phyloP scores from a whole-genome alignment of 495 filamentous ascomycete species.

The Parathielavia hyrcaniae region DNA sequence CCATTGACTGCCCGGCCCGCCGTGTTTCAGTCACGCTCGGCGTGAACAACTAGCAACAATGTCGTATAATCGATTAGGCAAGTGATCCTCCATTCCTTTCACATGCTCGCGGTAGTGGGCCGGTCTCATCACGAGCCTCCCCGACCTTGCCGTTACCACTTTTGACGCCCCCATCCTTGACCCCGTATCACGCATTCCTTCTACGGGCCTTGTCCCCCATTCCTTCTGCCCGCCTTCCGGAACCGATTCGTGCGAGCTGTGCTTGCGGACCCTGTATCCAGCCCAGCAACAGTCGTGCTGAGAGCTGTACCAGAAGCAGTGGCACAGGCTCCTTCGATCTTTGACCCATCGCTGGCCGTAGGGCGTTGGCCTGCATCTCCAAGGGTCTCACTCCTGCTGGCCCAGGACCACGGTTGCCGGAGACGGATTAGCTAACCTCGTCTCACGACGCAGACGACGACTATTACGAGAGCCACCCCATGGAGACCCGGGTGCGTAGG shows the following conservation, averaged over 20 bases:
- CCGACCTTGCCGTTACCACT: conserved; percentile 3
- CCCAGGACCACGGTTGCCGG: background rate
- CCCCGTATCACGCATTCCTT: conserved; percentile 16
- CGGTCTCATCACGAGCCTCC: background rate
- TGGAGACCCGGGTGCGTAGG: conserved; percentile 51
- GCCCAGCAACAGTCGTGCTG: background rate
- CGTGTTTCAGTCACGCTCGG: conserved; percentile 13
- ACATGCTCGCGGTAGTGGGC: conserved; percentile 1
- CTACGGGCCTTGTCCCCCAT: conserved; percentile 9
- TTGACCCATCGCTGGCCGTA: conserved; percentile 20
- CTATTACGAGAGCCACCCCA: conserved; percentile 48
- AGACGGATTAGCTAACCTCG: conserved; percentile 22
- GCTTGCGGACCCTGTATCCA: background rate
- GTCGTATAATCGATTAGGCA: conserved; percentile 70
- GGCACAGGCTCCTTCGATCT: conserved; percentile 21
- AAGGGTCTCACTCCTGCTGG: background rate
- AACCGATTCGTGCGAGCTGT: conserved; percentile 4
- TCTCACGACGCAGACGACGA: conserved; percentile 50
- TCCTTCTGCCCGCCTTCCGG: conserved; percentile 6
- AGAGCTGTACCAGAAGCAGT: conserved; percentile 15
- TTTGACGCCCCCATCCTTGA: conserved; percentile 16
- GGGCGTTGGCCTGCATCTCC: conserved; percentile 11
- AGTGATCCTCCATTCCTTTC: conserved; percentile 33
- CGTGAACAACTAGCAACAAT: conserved; percentile 35
- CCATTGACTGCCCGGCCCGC: conserved; percentile 2